A percentile compares a stretch with the other conserved stretches of the same genome.
Evolutionary conservation across 441 rosid species (phyloP).

Genomic region (Sinapis alba): DNA sequence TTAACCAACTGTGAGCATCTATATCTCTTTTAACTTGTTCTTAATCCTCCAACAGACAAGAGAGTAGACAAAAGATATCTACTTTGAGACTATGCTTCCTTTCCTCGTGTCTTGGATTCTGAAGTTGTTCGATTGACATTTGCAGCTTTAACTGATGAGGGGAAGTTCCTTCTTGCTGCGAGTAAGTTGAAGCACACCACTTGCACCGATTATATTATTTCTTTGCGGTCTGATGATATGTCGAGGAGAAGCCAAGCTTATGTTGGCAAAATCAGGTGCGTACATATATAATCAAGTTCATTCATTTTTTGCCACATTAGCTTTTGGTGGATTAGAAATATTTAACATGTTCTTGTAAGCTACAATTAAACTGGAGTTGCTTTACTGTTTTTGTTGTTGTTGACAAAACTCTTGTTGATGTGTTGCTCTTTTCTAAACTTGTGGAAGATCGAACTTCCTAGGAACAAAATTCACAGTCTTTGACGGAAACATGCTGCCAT

Average conservation of each 20-base stretch:
- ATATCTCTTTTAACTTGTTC: neutral
- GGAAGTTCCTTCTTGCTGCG: conserved; percentile 75
- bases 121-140: neutral
- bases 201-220: conserved; percentile 65
- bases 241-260: conserved; percentile 50
- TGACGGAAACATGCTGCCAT: conserved; percentile 51
- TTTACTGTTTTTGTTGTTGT: neutral
- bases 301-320: neutral
- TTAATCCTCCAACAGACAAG: neutral
- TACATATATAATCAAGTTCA: neutral
- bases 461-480: conserved; percentile 68
- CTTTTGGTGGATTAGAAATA: neutral
- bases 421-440: conserved; percentile 22
- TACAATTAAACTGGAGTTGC: neutral
- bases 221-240: conserved; percentile 56
- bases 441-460: conserved; percentile 65
- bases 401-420: conserved; percentile 17
- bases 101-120: neutral
- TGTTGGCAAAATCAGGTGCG: conserved; percentile 67
- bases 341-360: neutral
- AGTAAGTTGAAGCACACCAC: conserved; percentile 64
- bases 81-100: neutral
- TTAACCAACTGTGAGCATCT: conserved; percentile 55
- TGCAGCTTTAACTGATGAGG: conserved; percentile 61
- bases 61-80: neutral